phyloP scores from a whole-genome alignment of 306 rosid species.

The Fragaria iinumae region DNA sequence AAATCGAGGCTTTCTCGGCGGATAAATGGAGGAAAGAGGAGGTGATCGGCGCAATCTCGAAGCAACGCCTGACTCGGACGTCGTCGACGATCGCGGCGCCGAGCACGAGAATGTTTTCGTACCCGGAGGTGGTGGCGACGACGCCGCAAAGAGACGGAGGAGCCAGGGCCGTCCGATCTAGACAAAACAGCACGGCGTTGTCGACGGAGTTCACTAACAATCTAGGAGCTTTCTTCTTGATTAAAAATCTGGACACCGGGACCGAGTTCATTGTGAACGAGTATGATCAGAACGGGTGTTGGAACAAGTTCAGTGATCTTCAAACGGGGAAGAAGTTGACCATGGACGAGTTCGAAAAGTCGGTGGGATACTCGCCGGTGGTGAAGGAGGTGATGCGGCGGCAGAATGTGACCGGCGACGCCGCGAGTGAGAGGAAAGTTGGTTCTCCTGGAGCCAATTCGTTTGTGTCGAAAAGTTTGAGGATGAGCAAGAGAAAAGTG shows the following conservation, averaged over 20 bases:
- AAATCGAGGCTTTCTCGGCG: slow-evolving; percentile 40
- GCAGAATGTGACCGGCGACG: slow-evolving; percentile 16
- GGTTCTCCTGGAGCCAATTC: slow-evolving; percentile 11
- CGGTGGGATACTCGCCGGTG: slow-evolving; percentile 58
- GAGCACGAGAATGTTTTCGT: slow-evolving; percentile 3
- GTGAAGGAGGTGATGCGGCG: slow-evolving; percentile 76
- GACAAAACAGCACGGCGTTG: slow-evolving; percentile 3
- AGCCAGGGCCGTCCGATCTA: background rate
- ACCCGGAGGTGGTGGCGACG: slow-evolving; percentile 6
- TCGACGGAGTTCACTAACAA: slow-evolving; percentile 19
- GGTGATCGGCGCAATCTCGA: slow-evolving; percentile 47
- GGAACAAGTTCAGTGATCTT: slow-evolving; percentile 75
- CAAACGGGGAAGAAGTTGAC: slow-evolving; percentile 82
- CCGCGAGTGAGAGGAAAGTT: slow-evolving; percentile 36
- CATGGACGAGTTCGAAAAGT: slow-evolving; percentile 76
- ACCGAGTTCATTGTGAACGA: slow-evolving; percentile 80
- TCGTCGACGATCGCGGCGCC: slow-evolving; percentile 27
- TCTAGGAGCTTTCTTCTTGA: slow-evolving; percentile 61
- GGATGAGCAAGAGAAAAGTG: slow-evolving; percentile 65
- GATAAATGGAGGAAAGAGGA: slow-evolving; percentile 47
- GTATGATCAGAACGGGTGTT: slow-evolving; percentile 59
- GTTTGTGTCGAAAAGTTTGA: slow-evolving; percentile 52
- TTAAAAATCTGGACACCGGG: slow-evolving; percentile 79
- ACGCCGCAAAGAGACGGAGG: slow-evolving; percentile 12
- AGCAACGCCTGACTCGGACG: slow-evolving; percentile 62